Percentiles rank a stretch among this genome's conserved stretches.
Evolutionary conservation across 495 filamentous ascomycete genomes (phyloP).

Genomic region (Trichoderma virens): DNA sequence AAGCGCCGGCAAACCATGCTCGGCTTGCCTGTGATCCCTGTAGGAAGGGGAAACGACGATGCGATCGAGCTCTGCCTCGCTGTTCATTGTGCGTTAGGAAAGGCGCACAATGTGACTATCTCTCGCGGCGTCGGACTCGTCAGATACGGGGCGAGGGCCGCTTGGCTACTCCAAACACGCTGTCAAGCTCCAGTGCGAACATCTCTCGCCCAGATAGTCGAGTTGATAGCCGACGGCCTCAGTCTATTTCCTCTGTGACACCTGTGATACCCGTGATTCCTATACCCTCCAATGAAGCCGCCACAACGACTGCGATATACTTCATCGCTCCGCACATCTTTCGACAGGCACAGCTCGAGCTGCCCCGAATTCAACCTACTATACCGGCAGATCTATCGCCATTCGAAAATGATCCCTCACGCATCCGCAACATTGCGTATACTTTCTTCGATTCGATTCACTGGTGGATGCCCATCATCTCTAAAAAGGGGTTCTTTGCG

Average conservation of each 20-base stretch:
- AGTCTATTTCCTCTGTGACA: not conserved
- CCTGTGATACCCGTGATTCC: not conserved
- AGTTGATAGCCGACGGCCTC: not conserved
- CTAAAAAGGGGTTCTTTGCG: conserved; percentile 25
- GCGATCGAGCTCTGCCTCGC: not conserved
- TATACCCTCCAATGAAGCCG: not conserved
- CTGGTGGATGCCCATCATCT: conserved; percentile 29
- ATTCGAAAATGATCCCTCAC: not conserved
- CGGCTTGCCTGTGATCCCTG: not conserved
- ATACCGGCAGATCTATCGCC: conserved; percentile 8
- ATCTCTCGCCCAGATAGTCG: not conserved
- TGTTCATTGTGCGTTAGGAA: not conserved
- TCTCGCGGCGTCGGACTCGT: not conserved
- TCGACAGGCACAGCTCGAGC: conserved; percentile 9
- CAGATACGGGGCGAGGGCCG: not conserved
- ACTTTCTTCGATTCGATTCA: conserved; percentile 5
- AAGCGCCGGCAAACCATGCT: not conserved
- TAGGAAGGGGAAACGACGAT: not conserved
- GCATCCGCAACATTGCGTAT: conserved; percentile 10
- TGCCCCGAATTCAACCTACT: not conserved
- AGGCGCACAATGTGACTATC: not conserved
- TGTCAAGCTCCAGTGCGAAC: not conserved
- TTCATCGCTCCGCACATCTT: conserved; percentile 9
- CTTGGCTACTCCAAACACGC: not conserved
- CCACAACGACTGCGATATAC: not conserved